phyloP scores from a whole-genome alignment of 495 filamentous ascomycete genomes.

The Xylaria palmicola region DNA sequence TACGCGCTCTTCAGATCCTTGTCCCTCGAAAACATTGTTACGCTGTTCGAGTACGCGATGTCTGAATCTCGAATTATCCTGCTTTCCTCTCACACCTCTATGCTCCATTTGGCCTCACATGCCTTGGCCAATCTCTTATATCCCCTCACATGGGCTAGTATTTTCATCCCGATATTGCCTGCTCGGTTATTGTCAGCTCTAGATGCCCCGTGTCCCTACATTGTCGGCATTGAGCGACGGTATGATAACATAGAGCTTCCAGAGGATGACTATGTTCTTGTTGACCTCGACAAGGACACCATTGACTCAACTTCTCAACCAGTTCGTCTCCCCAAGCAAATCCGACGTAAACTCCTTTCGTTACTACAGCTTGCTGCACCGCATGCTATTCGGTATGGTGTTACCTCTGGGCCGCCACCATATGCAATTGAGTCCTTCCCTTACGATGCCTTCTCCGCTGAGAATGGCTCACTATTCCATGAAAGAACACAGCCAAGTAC shows the following conservation, averaged over 20 bases:
- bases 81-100: conserved; percentile 89
- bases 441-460: conserved; percentile 81
- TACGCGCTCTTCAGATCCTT: conserved; percentile 90
- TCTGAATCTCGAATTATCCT: conserved; percentile 95
- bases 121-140: conserved; percentile 83
- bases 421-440: conserved; percentile 93
- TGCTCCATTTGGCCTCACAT: conserved; percentile 88
- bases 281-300: conserved; percentile 86
- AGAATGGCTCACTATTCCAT: conserved; percentile 76
- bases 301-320: conserved; percentile 80
- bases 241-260: conserved; percentile 91
- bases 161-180: conserved; percentile 89
- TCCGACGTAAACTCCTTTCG: conserved; percentile 84
- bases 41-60: conserved; percentile 89
- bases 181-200: conserved; percentile 83
- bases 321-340: conserved; percentile 76
- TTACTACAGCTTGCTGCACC: conserved; percentile 87
- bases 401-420: conserved; percentile 82
- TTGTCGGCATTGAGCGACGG: conserved; percentile 89
- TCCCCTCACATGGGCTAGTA: conserved; percentile 86
- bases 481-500: conserved; percentile 66
- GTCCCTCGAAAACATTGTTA: conserved; percentile 85
- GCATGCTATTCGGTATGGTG: conserved; percentile 83
- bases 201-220: conserved; percentile 95
- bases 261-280: conserved; percentile 94